Evolutionary conservation across 768 basidiomycete species (phyloP), one percentile per base, ranked within the genome.

Genomic region (Lepiota venenata): DNA sequence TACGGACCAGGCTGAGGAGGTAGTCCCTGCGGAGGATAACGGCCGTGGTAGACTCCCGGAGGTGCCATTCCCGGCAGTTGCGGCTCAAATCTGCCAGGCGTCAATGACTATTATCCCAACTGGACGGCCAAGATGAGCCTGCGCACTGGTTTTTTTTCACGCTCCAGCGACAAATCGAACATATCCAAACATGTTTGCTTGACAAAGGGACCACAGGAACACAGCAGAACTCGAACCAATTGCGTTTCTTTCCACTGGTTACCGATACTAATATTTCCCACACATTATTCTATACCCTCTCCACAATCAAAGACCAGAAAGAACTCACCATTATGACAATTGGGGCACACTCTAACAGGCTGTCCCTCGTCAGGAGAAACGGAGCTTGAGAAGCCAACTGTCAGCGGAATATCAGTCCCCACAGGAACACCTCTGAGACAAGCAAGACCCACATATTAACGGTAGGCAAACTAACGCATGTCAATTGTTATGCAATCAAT

Each of bases 201-300:
- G 64, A 73, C 68, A 88, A 72, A 2, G 87, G 87, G 37, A 88
- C 64, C 53, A 89, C 67, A 10, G 83, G 87, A 14, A 89, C 75
- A 59, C 80, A 85, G 66, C 81, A 88, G 46, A 88, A 55, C 63
- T 86, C 83, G 61, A 88, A 82, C 79, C 82, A 87, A 45, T 70
- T 76, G 56, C 80, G 78, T 3, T 79, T 71, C 63, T 84, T 85
- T 37, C 82, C 82, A 32, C 79, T 70, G 46, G 76, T 70, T 52
- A 83, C 82, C 48, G 82, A 73, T 29, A 74, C 85, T 71, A 20
- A 25, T 32, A 12, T 55, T 9, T 52, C 16, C 36, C n/a, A 45
- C 32, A 47, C 25, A 15, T 4, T 27, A n/a, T 8, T 56, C 35
- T 2, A 25, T 15, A 21, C 45, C 12, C 20, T 37, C 6, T n/a